phyloP scores from a whole-genome alignment of 768 basidiomycete species.

The Russula brevipes region DNA sequence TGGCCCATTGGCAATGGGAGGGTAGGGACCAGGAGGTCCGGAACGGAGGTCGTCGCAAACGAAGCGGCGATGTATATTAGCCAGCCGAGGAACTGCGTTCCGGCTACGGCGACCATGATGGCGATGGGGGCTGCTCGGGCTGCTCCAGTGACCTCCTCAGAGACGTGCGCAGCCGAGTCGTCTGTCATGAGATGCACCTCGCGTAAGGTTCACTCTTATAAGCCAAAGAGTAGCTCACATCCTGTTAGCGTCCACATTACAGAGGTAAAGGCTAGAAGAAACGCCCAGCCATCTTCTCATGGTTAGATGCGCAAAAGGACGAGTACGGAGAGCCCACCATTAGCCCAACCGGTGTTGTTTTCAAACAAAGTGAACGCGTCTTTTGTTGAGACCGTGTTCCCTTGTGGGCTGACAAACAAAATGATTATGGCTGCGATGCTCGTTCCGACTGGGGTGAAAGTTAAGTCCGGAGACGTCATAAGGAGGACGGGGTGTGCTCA shows the following conservation, averaged over 20 bases:
- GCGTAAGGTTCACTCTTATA: neutral
- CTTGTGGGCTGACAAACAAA: slow-evolving; percentile 52
- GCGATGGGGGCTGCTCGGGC: slow-evolving; percentile 61
- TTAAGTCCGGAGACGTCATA: neutral
- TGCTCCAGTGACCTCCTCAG: slow-evolving; percentile 66
- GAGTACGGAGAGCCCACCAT: slow-evolving; percentile 39
- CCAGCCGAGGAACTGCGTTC: slow-evolving; percentile 60
- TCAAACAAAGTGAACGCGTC: slow-evolving; percentile 67
- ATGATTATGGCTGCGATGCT: slow-evolving; percentile 57
- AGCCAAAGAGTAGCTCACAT: slow-evolving; percentile 40
- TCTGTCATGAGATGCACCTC: slow-evolving; percentile 37
- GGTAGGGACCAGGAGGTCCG: slow-evolving; percentile 41
- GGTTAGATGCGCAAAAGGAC: neutral
- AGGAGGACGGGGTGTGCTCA: slow-evolving; percentile 28
- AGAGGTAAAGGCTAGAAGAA: slow-evolving; percentile 64
- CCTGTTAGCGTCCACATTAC: slow-evolving; percentile 80
- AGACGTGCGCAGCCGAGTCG: slow-evolving; percentile 71
- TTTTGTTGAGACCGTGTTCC: slow-evolving; percentile 52
- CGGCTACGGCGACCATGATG: slow-evolving; percentile 58
- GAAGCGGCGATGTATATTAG: slow-evolving; percentile 59
- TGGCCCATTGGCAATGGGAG: slow-evolving; percentile 70
- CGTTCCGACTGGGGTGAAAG: slow-evolving; percentile 47
- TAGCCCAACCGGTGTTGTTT: slow-evolving; percentile 65
- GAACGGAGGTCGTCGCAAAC: slow-evolving; percentile 54
- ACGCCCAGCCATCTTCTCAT: slow-evolving; percentile 63